A percentile compares a stretch with the other conserved stretches of the same genome.
These are phyloP conservation scores for Exophiala aquamarina DNA, from an alignment of 2,329 filamentous ascomycete genomes.

Conservation along the genomic window DNA sequence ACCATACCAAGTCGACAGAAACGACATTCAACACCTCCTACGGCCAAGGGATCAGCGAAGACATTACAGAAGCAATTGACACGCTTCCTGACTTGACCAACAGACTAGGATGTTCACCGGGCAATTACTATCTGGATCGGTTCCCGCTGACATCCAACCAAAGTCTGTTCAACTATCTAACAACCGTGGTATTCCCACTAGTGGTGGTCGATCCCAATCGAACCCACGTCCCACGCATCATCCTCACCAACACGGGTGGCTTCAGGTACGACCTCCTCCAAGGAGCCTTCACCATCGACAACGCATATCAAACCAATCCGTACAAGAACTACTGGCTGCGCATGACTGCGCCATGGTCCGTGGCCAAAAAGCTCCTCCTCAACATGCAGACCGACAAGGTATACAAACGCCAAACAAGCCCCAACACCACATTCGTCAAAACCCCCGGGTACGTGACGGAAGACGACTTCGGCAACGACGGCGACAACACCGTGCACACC, in stretches of 20 bases:
- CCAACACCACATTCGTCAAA: conserved; percentile 23
- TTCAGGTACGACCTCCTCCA: conserved; percentile 64
- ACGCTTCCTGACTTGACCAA: conserved; percentile 54
- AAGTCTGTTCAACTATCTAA: conserved; percentile 57
- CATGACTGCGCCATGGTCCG: conserved; percentile 33
- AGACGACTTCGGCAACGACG: conserved; percentile 36
- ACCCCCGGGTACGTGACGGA: conserved; percentile 33
- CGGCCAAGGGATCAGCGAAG: conserved; percentile 47
- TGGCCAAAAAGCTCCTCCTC: conserved; percentile 32
- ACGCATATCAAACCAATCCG: conserved; percentile 30
- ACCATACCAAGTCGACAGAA: conserved; percentile 57
- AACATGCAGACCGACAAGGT: conserved; percentile 33
- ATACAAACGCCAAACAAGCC: conserved; percentile 23
- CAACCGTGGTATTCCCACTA: conserved; percentile 48
- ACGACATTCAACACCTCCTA: conserved; percentile 50
- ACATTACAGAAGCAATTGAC: conserved; percentile 53
- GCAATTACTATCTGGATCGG: conserved; percentile 59
- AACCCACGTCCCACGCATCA: conserved; percentile 52
- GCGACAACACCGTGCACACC: conserved; percentile 36
- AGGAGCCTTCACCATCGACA: conserved; percentile 58
- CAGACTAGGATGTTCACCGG: conserved; percentile 61
- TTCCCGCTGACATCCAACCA: conserved; percentile 52
- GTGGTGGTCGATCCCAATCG: conserved; percentile 55
- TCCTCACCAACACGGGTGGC: conserved; percentile 61
- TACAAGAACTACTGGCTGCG: conserved; percentile 33